Base-by-base conservation (phyloP, 1,284 basidiomycete species). In the Clitocybe nebularis region DNA sequence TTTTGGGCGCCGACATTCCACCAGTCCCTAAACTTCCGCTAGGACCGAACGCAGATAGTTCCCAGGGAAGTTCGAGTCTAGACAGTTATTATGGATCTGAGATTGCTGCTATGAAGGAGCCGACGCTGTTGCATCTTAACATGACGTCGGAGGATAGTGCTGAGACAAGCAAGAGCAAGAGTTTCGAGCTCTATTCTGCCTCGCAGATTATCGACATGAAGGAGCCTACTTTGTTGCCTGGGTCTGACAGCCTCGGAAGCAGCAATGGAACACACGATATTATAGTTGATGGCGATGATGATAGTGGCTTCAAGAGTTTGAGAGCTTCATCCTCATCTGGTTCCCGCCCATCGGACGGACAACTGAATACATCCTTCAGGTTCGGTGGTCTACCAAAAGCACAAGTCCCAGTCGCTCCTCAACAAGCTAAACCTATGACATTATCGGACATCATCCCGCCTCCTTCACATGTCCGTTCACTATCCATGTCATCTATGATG, bases 371-470 rank as follows among this genome's bases (percentile, higher is more conserved):
- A 9, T 70, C 77, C 25, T 88, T 89, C 73, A 83, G 71, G 55
- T 89, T 89, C 48, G 84, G 86, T 21, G 83, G 83, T 20, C 64
- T 67, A 32, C 68, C 70, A 2, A 62, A 66, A 8, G 49, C 59
- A 24, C 48, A 58, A 7, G 48, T 48, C 0, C 44, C 23, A 14
- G 29, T 44, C 8, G 42, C 51, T 4, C 55, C 37, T 32, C 34
- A 39, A 24, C 49, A 51, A 14, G 49, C 58, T 35, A 60, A 64
- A 47, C 66, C 67, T 0, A 55, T 84, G 42, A 84, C 81, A 1
- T 63, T 87, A 10, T 79, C 83, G 0, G 82, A 88, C 49, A 86
- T 88, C 59, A 82, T 88, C 33, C 84, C 85, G 4, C 77, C 83
- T 0, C 68, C 72, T 0, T 63, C 72, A 5, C 69, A 78, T 49